A percentile compares a stretch with the other conserved stretches of the same genome.
Conservation (phyloP, 805 yeast species). For the Ogataea minuta region DNA sequence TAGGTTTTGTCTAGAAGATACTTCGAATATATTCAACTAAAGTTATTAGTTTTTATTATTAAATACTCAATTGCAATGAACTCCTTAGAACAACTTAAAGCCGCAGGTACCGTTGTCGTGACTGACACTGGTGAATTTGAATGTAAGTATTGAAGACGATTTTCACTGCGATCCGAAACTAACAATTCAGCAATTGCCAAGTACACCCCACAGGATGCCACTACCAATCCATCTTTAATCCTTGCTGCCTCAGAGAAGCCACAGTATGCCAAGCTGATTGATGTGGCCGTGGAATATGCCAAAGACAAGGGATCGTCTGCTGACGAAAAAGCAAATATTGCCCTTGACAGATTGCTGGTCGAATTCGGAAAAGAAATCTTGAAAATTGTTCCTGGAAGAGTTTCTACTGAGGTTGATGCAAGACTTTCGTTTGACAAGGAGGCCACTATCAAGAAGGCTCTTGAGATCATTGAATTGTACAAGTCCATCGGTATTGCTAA, state of each 20-base stretch:
- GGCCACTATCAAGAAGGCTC: slow-evolving; percentile 91
- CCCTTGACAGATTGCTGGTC: slow-evolving; percentile 88
- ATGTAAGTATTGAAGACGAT: slow-evolving; percentile 37
- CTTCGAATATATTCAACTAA: neutral
- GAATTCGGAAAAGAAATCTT: slow-evolving; percentile 95
- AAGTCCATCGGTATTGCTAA: slow-evolving; percentile 78
- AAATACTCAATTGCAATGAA: slow-evolving; percentile 32
- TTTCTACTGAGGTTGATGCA: slow-evolving; percentile 98
- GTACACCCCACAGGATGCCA: slow-evolving; percentile 98
- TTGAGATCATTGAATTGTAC: slow-evolving; percentile 85
- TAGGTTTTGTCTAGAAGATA: slow-evolving; percentile 6
- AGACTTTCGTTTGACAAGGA: slow-evolving; percentile 94
- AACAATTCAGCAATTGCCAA: slow-evolving; percentile 72
- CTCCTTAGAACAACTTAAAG: slow-evolving; percentile 90
- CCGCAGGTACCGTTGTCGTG: slow-evolving; percentile 93
- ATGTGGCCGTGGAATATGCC: slow-evolving; percentile 86
- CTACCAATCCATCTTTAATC: slow-evolving; percentile 97
- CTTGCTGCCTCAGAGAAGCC: slow-evolving; percentile 92
- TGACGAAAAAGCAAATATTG: slow-evolving; percentile 72
- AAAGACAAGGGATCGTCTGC: slow-evolving; percentile 55
- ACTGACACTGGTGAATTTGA: slow-evolving; percentile 99
- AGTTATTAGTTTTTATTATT: slow-evolving; percentile 1
- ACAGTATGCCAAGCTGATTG: slow-evolving; percentile 85
- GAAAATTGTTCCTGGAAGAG: slow-evolving; percentile 97
- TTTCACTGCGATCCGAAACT: slow-evolving; percentile 4